Conservation (phyloP, 2,329 filamentous ascomycete species). For the Aureobasidium lini region DNA sequence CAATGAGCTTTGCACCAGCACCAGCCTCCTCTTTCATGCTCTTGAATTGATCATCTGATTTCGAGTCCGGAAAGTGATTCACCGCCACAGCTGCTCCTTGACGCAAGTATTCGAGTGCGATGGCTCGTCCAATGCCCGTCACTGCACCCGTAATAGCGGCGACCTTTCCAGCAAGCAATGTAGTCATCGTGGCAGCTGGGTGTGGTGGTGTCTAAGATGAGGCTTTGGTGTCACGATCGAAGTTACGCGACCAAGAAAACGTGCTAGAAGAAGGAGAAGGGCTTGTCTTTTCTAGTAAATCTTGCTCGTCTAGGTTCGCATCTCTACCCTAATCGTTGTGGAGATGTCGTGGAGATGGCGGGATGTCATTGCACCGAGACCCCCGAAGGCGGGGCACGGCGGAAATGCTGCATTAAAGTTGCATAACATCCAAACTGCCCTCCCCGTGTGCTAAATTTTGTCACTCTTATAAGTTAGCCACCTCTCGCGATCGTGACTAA, state of each 20-base stretch:
- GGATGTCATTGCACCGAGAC: constrained; percentile 1
- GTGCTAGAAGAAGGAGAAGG: neutral
- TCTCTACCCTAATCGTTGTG: neutral
- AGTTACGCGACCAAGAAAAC: neutral
- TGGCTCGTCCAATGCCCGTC: constrained; percentile 65
- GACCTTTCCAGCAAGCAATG: constrained; percentile 23
- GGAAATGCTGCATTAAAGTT: too few species aligned
- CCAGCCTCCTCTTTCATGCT: constrained; percentile 39
- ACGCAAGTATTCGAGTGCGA: constrained; percentile 67
- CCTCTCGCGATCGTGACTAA: too few species aligned
- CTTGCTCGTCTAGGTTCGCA: neutral
- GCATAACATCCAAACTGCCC: too few species aligned
- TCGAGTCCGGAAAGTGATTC: constrained; percentile 62
- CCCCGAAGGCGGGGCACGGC: neutral
- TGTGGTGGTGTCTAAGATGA: neutral
- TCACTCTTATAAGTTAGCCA: too few species aligned
- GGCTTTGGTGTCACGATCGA: neutral
- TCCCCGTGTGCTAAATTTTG: too few species aligned
- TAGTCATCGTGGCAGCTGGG: neutral
- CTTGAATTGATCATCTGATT: constrained; percentile 41
- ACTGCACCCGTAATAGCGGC: constrained; percentile 27
- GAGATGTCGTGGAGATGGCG: neutral
- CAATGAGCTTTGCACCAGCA: constrained; percentile 44
- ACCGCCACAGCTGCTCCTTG: constrained; percentile 74
- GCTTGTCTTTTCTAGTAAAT: neutral